These are phyloP conservation scores for Chaetomium fimeti DNA, from an alignment of 495 filamentous ascomycete species.

Conservation along the genomic window DNA sequence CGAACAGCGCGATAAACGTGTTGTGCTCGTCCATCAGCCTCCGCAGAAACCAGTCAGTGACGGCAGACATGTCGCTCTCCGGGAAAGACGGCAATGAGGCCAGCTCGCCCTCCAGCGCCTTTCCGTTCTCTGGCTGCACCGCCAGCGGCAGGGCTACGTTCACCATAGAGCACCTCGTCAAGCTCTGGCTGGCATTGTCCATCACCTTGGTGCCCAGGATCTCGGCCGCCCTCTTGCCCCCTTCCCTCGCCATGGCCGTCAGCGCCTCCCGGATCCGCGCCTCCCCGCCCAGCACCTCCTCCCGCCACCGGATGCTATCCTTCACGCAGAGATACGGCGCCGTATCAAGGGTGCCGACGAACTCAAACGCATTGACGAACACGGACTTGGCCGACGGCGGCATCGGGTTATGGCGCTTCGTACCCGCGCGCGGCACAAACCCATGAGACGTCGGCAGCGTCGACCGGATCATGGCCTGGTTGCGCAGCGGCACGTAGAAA, in stretches of 20 bases:
- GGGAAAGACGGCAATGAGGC: slow-evolving; percentile 36
- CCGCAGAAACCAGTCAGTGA: slow-evolving; percentile 58
- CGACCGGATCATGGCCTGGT: slow-evolving; percentile 71
- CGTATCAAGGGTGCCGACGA: slow-evolving; percentile 71
- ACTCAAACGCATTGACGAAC: slow-evolving; percentile 74
- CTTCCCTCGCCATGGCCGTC: slow-evolving; percentile 56
- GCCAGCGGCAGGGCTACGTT: slow-evolving; percentile 73
- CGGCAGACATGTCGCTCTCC: slow-evolving; percentile 35
- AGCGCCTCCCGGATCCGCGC: slow-evolving; percentile 60
- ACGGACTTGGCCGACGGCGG: slow-evolving; percentile 46
- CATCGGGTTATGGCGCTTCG: slow-evolving; percentile 48
- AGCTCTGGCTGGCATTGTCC: slow-evolving; percentile 52
- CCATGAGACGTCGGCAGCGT: slow-evolving; percentile 72
- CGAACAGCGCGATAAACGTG: slow-evolving; percentile 66
- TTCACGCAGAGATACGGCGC: slow-evolving; percentile 68
- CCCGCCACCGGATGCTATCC: slow-evolving; percentile 66
- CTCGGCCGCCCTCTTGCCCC: slow-evolving; percentile 56
- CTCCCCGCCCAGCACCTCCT: slow-evolving; percentile 72
- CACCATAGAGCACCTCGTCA: slow-evolving; percentile 54
- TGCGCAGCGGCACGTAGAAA: slow-evolving; percentile 70
- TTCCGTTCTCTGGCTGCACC: slow-evolving; percentile 11
- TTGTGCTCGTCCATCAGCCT: slow-evolving; percentile 58
- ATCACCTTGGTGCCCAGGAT: slow-evolving; percentile 70
- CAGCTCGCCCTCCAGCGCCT: slow-evolving; percentile 31
- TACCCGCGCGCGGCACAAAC: slow-evolving; percentile 42